Evolutionary conservation across 768 basidiomycete genomes (phyloP), one percentile per base, ranked within the genome.

Genomic region (Sporobolomyces roseus): DNA sequence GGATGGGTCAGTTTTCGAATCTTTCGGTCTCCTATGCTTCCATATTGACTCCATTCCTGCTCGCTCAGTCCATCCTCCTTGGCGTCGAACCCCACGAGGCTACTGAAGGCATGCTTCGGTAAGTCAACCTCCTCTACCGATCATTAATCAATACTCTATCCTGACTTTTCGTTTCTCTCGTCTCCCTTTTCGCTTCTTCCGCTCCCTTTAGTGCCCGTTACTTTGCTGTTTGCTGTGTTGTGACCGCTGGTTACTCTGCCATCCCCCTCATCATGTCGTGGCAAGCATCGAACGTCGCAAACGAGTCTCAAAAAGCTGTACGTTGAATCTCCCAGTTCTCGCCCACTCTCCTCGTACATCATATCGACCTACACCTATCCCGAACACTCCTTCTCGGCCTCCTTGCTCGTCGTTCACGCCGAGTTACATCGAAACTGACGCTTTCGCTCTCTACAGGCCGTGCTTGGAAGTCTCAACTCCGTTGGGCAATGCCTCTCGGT

Each of bases 381-480:
- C n/a, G n/a, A n/a, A n/a, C n/a, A n/a, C n/a, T n/a, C n/a, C n/a
- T n/a, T n/a, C n/a, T n/a, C n/a, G n/a, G n/a, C n/a, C n/a, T n/a
- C n/a, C n/a, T n/a, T n/a, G n/a, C n/a, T n/a, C n/a, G n/a, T n/a
- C n/a, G n/a, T n/a, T n/a, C n/a, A n/a, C n/a, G n/a, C n/a, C n/a
- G n/a, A n/a, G n/a, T n/a, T n/a, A n/a, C n/a, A n/a, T n/a, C n/a
- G n/a, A n/a, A n/a, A n/a, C n/a, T n/a, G n/a, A n/a, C n/a, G n/a
- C n/a, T n/a, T n/a, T n/a, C n/a, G n/a, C n/a, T n/a, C n/a, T n/a
- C n/a, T n/a, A n/a, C 46, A 62, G 61, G 49, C 61, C 4, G 65
- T 72, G 21, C 72, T 81, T 32, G 81, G 80, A 21, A 78, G 78
- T 78, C 77, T 81, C 51, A 80, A 81, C 75, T 68, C 76, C 13